Evolutionary conservation across 495 filamentous ascomycete species (phyloP).

Genomic region (Xylaria curta): DNA sequence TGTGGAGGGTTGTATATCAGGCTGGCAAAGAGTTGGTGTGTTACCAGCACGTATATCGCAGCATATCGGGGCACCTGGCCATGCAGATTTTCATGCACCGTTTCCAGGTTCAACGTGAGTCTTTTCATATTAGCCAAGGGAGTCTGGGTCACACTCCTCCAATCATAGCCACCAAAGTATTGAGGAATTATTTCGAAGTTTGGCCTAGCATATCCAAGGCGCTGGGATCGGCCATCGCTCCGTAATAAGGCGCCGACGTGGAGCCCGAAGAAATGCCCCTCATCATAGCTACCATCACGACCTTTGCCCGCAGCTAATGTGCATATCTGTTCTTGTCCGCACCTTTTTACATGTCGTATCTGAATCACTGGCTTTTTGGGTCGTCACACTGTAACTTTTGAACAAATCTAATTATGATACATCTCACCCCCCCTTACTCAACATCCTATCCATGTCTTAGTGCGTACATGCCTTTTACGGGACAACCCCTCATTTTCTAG

Average conservation of each 20-base stretch:
- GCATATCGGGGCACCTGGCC: neutral
- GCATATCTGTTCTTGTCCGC: conserved; percentile 24
- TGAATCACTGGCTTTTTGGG: conserved; percentile 23
- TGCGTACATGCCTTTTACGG: conserved; percentile 15
- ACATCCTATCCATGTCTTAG: conserved; percentile 24
- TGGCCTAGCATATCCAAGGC: conserved; percentile 22
- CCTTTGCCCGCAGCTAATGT: conserved; percentile 21
- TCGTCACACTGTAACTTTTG: conserved; percentile 16
- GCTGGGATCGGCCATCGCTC: conserved; percentile 28
- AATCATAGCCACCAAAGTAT: neutral
- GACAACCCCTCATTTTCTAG: conserved; percentile 26
- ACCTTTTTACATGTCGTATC: conserved; percentile 13
- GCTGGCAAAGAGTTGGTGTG: conserved; percentile 4
- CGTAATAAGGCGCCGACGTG: conserved; percentile 24
- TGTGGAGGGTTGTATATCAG: neutral
- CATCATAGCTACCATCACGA: conserved; percentile 23
- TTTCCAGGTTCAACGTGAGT: conserved; percentile 22
- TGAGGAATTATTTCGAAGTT: conserved; percentile 2
- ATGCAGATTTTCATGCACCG: conserved; percentile 28
- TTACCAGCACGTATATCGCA: neutral
- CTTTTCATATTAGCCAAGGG: conserved; percentile 22
- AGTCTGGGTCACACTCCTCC: conserved; percentile 2
- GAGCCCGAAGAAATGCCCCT: conserved; percentile 25
- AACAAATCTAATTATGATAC: conserved; percentile 1
- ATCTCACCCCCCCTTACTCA: conserved; percentile 20